Evolutionary conservation across 2,329 filamentous ascomycete genomes (phyloP), one percentile per base, ranked within the genome.

Genomic region (Parascedosporium putredinis): DNA sequence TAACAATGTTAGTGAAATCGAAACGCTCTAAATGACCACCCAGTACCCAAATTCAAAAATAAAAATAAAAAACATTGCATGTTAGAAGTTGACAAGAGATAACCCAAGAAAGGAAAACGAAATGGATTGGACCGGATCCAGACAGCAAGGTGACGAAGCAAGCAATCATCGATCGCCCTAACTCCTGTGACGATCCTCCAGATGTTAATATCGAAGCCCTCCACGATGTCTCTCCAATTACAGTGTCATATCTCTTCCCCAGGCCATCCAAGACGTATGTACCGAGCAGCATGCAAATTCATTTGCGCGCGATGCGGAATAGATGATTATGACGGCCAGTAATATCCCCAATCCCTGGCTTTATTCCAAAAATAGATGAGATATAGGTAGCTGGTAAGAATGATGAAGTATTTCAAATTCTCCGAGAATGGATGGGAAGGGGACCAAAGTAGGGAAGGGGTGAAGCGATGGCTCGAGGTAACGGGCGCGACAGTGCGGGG

Each of bases 111-210:
- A 20, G n/a, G 8, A 45, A 20, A 25, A 25, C n/a, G 42, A 25
- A 45, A 23, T 25, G 6, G 22, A 25, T 22, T 25, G 29, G 46
- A 38, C 20, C 33, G 46, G 33, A 40, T 27, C 46, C 46, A 29
- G 46, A 48, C 33, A 48, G 46, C 46, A 48, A 34, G 45, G 29
- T 33, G 29, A 33, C 25, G 31, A n/a, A 47, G n/a, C 7, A 16
- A 36, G 20, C 20, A 20, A 20, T n/a, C n/a, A n/a, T n/a, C n/a
- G 14, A 23, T 42, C 16, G 7, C 20, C 38, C 38, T 8, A 20
- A 16, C 38, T 42, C 38, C 22, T 38, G 33, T 18, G 34, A 47
- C 33, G 22, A 48, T 38, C 12, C 16, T 33, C 33, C 33, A 23
- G 31, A 38, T 20, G 20, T 42, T 20, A 42, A 42, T 42, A 18